Evolutionary conservation across 768 basidiomycete species (phyloP), one percentile per base, ranked within the genome.

Genomic region (Panus rudis): DNA sequence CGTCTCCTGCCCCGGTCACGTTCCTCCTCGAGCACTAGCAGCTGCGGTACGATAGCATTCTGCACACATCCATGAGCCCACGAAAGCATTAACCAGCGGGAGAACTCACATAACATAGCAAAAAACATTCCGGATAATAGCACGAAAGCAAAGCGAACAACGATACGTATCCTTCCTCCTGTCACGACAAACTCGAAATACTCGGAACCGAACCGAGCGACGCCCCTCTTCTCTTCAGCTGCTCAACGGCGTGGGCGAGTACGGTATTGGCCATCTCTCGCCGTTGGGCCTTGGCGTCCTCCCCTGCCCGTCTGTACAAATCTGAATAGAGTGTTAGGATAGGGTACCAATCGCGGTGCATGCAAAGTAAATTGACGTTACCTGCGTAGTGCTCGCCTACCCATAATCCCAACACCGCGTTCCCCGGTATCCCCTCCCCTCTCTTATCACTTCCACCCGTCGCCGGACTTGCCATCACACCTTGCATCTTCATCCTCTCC

Each of bases 331-430:
- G 16, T 2, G 16, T 19, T 17, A 11, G 39, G 30, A 25, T n/a
- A n/a, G 16, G 42, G 31, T 20, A 46, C 11, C 32, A 37, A 21
- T 26, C 22, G 42, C 27, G 41, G 21, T 21, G 12, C 32, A 19
- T 22, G 24, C 35, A 32, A 39, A 37, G 6, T 16, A 5, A 20
- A 40, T 8, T 42, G 6, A 38, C 67, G 73, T 37, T 33, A 84
- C 84, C 84, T 37, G 79, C 62, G 49, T 76, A 73, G 33, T 82
- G 68, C 53, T 87, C 78, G 5, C 84, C 84, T 10, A 81, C 75
- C 86, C 86, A 87, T 38, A 84, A 54, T 17, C 84, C 65, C 54
- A 86, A 56, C 26, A 75, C 73, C 3, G 73, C 81, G 44, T 84
- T 85, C 4, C 84, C 84, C 16, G 77, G 37, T 30, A 10, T n/a